phyloP scores from a whole-genome alignment of 2,329 filamentous ascomycete species.

The Sarocladium brachiariae region DNA sequence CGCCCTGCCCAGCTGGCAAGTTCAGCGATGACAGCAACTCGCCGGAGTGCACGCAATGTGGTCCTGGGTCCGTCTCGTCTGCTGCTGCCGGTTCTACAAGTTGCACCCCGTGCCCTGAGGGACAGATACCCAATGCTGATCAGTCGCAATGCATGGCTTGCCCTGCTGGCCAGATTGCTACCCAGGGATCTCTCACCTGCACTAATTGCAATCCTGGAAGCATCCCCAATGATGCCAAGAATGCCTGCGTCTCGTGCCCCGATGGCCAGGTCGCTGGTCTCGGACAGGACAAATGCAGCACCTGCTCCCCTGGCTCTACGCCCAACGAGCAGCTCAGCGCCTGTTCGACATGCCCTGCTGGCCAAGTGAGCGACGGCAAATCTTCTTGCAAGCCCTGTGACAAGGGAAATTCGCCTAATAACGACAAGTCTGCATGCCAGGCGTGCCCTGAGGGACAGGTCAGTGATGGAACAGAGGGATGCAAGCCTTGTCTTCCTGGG shows the following conservation, averaged over 20 bases:
- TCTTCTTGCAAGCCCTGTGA: neutral
- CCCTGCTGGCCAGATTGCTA: neutral
- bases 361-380: neutral
- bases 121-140: neutral
- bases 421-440: neutral
- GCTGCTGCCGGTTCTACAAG: neutral
- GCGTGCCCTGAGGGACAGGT: neutral
- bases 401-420: neutral
- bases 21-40: neutral
- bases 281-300: neutral
- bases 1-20: neutral
- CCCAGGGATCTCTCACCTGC: neutral
- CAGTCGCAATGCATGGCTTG: neutral
- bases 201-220: neutral
- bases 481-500: neutral
- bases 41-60: neutral
- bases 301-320: neutral
- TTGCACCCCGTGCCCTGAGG: neutral
- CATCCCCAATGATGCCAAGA: slow-evolving; percentile 3
- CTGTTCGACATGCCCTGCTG: neutral
- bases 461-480: neutral
- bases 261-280: neutral
- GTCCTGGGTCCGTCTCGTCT: neutral
- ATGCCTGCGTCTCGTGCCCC: neutral
- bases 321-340: neutral